These are phyloP conservation scores for Vaccinium myrtillus DNA, from an alignment of 148 eudicot genomes.

Conservation along the genomic window DNA sequence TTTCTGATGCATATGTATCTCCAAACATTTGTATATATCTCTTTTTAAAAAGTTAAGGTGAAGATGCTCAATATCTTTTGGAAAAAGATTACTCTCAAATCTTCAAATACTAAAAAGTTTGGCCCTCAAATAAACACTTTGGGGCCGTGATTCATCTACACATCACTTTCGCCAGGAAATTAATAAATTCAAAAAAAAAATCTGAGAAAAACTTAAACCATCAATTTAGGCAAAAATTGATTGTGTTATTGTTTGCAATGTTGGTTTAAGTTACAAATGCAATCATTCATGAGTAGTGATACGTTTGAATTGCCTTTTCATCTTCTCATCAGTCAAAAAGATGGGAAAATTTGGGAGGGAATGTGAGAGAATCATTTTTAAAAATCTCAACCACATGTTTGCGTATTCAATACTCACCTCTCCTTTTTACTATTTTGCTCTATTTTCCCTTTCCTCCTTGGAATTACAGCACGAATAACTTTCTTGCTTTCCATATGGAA, in stretches of 20 bases:
- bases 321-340: not conserved
- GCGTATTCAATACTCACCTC: not conserved
- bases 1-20: too few species aligned
- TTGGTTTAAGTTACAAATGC: not conserved
- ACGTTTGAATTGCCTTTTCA: not conserved
- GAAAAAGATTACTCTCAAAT: not conserved
- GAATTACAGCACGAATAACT: not conserved
- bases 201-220: not conserved
- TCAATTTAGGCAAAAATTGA: not conserved
- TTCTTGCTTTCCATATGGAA: not conserved
- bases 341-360: not conserved
- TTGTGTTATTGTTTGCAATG: not conserved
- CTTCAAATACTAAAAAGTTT: not conserved
- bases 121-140: not conserved
- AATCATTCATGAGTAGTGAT: not conserved
- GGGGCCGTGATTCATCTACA: not conserved
- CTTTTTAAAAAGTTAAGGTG: not conserved
- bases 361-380: not conserved
- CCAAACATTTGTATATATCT: not conserved
- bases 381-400: not conserved
- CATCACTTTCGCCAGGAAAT: not conserved
- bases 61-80: slow-evolving; percentile 3
- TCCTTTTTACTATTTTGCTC: not conserved
- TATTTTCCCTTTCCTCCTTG: not conserved
- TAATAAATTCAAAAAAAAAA: not conserved